These are phyloP conservation scores for Seiridium cupressi DNA, from an alignment of 2,329 filamentous ascomycete species.

Conservation along the genomic window DNA sequence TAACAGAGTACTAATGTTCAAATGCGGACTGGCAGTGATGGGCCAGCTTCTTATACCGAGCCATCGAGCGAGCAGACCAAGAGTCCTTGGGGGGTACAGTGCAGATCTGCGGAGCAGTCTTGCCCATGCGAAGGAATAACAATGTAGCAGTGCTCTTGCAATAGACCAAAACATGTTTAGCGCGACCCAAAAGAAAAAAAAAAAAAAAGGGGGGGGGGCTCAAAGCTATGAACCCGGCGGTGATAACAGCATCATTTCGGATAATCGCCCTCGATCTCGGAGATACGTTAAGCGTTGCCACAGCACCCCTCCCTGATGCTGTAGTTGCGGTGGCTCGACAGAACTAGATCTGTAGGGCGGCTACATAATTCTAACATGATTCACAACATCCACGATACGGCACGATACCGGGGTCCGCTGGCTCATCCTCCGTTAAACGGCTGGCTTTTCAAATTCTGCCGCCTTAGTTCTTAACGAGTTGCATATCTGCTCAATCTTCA, in stretches of 20 bases:
- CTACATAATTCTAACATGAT: no score
- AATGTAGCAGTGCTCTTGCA: not conserved
- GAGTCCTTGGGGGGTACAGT: not conserved
- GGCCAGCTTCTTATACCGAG: not conserved
- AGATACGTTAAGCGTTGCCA: not conserved
- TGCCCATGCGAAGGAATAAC: not conserved
- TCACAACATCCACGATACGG: no score
- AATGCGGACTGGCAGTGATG: not conserved
- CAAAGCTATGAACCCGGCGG: not conserved
- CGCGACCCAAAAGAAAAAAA: not conserved
- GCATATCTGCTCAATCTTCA: no score
- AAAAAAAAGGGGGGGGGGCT: not conserved
- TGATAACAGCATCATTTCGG: not conserved
- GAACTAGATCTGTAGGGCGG: no score
- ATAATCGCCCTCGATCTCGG: slow-evolving; percentile 2
- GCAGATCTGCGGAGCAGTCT: not conserved
- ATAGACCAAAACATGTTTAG: not conserved
- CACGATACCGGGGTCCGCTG: no score
- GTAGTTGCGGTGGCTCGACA: no score
- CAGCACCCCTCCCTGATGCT: no score
- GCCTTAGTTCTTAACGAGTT: no score
- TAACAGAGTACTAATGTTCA: not conserved
- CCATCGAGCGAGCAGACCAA: not conserved
- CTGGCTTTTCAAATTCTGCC: no score
- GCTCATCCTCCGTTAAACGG: no score